phyloP scores from a whole-genome alignment of 306 rosid genomes.

The Cajanus cajan region DNA sequence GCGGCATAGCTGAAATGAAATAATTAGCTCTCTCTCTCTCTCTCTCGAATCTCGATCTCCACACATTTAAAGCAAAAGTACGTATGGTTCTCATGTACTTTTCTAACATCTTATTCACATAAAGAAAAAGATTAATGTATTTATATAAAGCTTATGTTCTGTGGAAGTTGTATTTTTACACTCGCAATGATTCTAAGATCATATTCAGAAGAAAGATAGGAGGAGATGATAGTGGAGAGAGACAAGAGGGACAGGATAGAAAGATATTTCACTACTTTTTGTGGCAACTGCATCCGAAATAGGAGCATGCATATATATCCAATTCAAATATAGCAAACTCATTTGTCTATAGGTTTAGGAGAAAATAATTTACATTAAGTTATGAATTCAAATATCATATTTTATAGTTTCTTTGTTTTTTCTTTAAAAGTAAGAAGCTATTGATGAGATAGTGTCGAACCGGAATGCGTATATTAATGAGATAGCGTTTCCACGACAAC shows the following conservation, averaged over 20 bases:
- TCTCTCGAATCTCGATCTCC: background rate
- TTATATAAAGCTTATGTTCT: background rate
- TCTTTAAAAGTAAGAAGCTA: background rate
- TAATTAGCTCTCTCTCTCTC: background rate
- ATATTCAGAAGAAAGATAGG: background rate
- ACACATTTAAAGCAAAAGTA: background rate
- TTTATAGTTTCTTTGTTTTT: background rate
- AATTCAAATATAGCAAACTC: too few relatives aligned
- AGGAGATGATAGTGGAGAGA: background rate
- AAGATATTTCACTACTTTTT: background rate
- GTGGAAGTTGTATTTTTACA: background rate
- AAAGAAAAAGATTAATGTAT: background rate
- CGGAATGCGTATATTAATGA: conserved; percentile 13
- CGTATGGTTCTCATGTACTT: background rate
- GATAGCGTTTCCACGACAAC: conserved; percentile 25
- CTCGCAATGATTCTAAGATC: background rate
- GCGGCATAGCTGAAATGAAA: background rate
- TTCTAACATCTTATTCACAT: background rate
- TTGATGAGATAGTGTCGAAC: conserved; percentile 1
- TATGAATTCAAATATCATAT: background rate
- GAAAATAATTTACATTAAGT: background rate
- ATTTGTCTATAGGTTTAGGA: too few relatives aligned
- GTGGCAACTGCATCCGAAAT: conserved; percentile 28
- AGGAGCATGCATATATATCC: background rate
- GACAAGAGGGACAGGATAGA: conserved; percentile 4